Percentiles rank a stretch among this genome's conserved stretches.
These are phyloP conservation scores for Arctium minus DNA, from an alignment of 129 eudicot genomes.

Conservation along the genomic window DNA sequence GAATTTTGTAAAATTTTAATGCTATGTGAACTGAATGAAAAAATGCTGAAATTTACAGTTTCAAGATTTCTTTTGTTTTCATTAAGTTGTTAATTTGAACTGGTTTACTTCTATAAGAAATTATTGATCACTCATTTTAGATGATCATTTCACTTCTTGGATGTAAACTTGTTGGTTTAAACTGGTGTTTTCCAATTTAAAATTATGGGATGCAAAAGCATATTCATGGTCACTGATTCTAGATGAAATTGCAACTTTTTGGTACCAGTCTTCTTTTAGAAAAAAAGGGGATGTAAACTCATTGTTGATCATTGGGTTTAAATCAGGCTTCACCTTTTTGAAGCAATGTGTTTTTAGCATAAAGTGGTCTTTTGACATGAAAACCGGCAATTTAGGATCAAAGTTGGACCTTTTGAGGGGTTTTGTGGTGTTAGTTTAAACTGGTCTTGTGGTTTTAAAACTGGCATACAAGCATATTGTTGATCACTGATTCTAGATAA, in stretches of 20 bases:
- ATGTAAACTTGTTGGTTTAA: too few species aligned
- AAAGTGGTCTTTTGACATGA: too few species aligned
- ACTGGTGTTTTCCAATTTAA: background rate
- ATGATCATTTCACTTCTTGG: background rate
- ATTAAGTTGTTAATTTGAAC: background rate
- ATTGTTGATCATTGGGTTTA: too few species aligned
- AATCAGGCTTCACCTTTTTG: too few species aligned
- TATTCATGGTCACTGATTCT: too few species aligned
- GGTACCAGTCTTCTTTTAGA: too few species aligned
- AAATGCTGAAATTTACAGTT: constrained; percentile 9
- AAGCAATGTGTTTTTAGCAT: too few species aligned
- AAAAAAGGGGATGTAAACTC: too few species aligned
- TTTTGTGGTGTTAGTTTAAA: background rate
- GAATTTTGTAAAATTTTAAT: constrained; percentile 37
- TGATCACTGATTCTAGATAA: background rate
- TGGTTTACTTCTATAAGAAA: background rate
- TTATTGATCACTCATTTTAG: background rate
- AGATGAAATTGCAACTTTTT: too few species aligned
- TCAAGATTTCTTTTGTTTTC: background rate
- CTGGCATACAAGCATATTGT: background rate
- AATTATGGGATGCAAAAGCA: too few species aligned
- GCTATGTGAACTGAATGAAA: background rate
- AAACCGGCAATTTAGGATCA: too few species aligned
- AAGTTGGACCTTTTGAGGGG: too few species aligned
- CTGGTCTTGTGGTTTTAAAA: background rate